Conservation (phyloP, 164 flowering plant species). For the Magnolia sinica region DNA sequence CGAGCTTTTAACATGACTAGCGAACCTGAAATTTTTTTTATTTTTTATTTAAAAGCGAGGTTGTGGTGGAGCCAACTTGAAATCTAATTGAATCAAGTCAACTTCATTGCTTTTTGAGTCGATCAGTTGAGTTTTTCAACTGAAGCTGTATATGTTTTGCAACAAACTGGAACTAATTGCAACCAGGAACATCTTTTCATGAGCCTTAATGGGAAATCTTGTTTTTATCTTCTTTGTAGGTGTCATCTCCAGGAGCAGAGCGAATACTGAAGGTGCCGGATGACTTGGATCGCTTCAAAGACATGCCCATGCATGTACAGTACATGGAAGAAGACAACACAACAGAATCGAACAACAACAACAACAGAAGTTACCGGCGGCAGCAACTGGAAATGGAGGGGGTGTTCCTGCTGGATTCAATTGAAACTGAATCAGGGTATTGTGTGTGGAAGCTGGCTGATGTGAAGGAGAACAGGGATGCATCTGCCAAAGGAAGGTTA, state of each 20-base stretch:
- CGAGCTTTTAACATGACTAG: too few relatives aligned
- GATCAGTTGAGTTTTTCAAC: too few relatives aligned
- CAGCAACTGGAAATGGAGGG: conserved; percentile 34
- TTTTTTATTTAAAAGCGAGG: too few relatives aligned
- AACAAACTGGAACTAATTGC: background rate
- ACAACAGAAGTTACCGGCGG: background rate
- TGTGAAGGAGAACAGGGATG: conserved; percentile 77
- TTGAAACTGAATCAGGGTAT: conserved; percentile 45
- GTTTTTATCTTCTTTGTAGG: conserved; percentile 35
- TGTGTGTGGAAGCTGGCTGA: conserved; percentile 90
- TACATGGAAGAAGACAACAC: conserved; percentile 37
- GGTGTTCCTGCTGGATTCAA: conserved; percentile 59
- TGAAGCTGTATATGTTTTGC: background rate
- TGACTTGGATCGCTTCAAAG: conserved; percentile 72
- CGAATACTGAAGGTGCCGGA: conserved; percentile 77
- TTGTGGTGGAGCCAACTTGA: too few relatives aligned
- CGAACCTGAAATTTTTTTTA: too few relatives aligned
- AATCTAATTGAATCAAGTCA: too few relatives aligned
- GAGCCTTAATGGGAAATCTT: background rate
- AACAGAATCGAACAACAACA: background rate
- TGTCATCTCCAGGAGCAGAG: conserved; percentile 95
- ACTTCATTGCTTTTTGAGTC: too few relatives aligned
- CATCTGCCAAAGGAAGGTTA: conserved; percentile 68
- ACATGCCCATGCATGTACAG: conserved; percentile 69
- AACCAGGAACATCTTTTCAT: background rate